Conservation (phyloP, 1,284 basidiomycete genomes). For the Peniophora sp. region DNA sequence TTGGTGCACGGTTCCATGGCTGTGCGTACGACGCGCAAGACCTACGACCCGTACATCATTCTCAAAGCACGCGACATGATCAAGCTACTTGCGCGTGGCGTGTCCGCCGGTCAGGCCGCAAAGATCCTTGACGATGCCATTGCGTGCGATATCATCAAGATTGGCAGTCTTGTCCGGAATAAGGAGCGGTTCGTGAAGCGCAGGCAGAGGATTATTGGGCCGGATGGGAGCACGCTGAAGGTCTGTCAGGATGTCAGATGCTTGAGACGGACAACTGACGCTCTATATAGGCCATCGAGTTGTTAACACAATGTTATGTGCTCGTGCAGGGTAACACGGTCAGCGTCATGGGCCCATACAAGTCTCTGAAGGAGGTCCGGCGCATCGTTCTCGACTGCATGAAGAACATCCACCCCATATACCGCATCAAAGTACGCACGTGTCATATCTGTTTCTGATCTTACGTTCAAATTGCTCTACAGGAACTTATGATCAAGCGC, state of each 20-base stretch:
- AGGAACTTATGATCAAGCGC: conserved; percentile 98
- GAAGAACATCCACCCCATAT: conserved; percentile 99
- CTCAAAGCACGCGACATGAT: conserved; percentile 95
- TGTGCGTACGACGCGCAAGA: conserved; percentile 94
- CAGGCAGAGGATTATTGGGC: conserved; percentile 93
- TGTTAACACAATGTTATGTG: conserved; percentile 95
- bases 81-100: conserved; percentile 90
- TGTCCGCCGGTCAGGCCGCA: conserved; percentile 77
- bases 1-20: conserved; percentile 97
- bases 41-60: conserved; percentile 94
- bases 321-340: conserved; percentile 98
- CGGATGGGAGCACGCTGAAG: conserved; percentile 95
- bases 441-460: not conserved
- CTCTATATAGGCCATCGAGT: conserved; percentile 81
- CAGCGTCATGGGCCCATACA: conserved; percentile 94
- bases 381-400: conserved; percentile 96
- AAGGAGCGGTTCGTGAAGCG: conserved; percentile 97
- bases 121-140: conserved; percentile 88
- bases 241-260: conserved; percentile 30
- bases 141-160: conserved; percentile 97
- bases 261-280: not conserved
- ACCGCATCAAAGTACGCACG: conserved; percentile 91
- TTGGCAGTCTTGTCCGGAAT: conserved; percentile 89
- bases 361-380: conserved; percentile 92
- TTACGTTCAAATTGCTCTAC: conserved; percentile 2